Evolutionary conservation across 2,329 filamentous ascomycete species (phyloP).

Genomic region (Teratosphaeria gauchensis): DNA sequence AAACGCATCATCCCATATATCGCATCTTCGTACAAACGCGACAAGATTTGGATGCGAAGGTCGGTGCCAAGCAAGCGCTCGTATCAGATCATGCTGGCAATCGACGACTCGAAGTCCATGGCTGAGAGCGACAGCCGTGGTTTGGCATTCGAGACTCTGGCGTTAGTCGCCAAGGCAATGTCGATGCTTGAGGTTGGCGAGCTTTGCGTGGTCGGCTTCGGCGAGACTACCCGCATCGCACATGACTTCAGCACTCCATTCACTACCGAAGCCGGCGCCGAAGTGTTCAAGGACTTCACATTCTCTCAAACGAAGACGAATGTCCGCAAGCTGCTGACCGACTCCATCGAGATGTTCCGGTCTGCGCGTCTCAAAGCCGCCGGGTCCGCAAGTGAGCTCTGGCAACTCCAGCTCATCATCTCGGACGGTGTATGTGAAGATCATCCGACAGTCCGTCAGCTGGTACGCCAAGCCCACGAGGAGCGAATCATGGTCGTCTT

Average conservation of each 20-base stretch:
- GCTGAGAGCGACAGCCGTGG: constrained; percentile 65
- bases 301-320: constrained; percentile 84
- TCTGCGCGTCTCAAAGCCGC: constrained; percentile 56
- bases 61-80: constrained; percentile 83
- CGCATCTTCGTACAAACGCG: constrained; percentile 92
- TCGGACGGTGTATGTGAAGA: constrained; percentile 90
- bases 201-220: constrained; percentile 85
- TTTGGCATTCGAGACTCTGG: constrained; percentile 86
- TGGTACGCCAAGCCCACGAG: constrained; percentile 81
- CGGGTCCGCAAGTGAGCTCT: constrained; percentile 57
- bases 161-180: constrained; percentile 77
- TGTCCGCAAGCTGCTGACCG: constrained; percentile 65
- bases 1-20: constrained; percentile 99
- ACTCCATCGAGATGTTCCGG: constrained; percentile 73
- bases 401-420: constrained; percentile 89
- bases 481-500: constrained; percentile 98
- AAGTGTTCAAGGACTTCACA: constrained; percentile 72
- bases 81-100: constrained; percentile 95
- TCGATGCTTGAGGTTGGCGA: constrained; percentile 92
- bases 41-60: constrained; percentile 99
- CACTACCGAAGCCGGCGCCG: constrained; percentile 68
- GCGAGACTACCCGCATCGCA: constrained; percentile 69
- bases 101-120: constrained; percentile 95
- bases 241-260: constrained; percentile 81
- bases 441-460: constrained; percentile 69